A percentile compares a stretch with the other conserved stretches of the same genome.
phyloP scores from a whole-genome alignment of 768 basidiomycete species.

The Hysterangium stoloniferum region DNA sequence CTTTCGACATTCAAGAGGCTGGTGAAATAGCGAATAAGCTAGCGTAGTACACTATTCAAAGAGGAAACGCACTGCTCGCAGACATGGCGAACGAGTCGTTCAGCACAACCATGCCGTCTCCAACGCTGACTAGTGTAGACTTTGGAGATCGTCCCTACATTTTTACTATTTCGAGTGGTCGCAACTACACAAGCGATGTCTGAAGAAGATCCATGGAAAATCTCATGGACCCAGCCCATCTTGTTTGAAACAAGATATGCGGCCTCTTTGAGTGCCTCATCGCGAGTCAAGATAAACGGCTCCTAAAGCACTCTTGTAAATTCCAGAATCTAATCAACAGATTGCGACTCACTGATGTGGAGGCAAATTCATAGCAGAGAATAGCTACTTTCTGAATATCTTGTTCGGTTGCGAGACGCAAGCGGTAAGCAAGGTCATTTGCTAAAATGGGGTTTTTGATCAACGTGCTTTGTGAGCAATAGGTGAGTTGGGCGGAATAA shows the following conservation, averaged over 20 bases:
- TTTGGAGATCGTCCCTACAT: slow-evolving; percentile 60
- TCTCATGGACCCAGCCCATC: slow-evolving; percentile 54
- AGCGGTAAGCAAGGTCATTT: slow-evolving; percentile 27
- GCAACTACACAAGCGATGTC: slow-evolving; percentile 57
- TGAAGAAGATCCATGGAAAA: slow-evolving; percentile 19
- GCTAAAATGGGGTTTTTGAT: slow-evolving; percentile 22
- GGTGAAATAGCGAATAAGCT: slow-evolving; percentile 14
- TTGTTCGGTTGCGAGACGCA: slow-evolving; percentile 34
- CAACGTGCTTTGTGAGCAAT: slow-evolving; percentile 41
- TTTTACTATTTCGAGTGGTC: slow-evolving; percentile 49
- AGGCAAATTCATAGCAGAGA: slow-evolving; percentile 50
- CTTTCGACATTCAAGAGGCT: slow-evolving; percentile 36
- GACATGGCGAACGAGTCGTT: slow-evolving; percentile 50
- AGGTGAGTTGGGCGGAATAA: slow-evolving; percentile 52
- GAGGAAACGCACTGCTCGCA: slow-evolving; percentile 21
- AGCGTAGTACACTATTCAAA: slow-evolving; percentile 2
- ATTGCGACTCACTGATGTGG: slow-evolving; percentile 40
- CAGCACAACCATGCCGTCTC: slow-evolving; percentile 49
- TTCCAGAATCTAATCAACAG: slow-evolving; percentile 5
- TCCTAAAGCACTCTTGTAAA: slow-evolving; percentile 26
- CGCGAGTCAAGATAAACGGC: slow-evolving; percentile 42
- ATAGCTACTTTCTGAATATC: slow-evolving; percentile 37
- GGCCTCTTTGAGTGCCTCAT: slow-evolving; percentile 44
- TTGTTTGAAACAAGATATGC: slow-evolving; percentile 34
- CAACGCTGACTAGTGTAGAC: slow-evolving; percentile 52